Evolutionary conservation across 2,329 filamentous ascomycete species (phyloP), one percentile per base, ranked within the genome.

Genomic region (Hypomyces rosellus): DNA sequence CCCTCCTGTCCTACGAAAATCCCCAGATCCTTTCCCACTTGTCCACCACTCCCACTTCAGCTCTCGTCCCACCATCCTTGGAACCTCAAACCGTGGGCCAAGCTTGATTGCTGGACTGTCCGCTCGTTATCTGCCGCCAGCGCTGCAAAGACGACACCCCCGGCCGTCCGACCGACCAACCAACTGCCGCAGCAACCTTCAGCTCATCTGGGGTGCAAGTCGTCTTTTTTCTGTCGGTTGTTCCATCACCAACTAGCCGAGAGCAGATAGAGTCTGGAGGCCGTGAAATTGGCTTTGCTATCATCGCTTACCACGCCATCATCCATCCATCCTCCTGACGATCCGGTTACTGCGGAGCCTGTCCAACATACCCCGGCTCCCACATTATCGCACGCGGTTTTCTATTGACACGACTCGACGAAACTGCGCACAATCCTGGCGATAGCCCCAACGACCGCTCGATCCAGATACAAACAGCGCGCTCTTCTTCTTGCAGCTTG

Each of bases 51-150:
- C 50, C 55, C 56, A 55, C 59, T 56, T 60, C 61, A 61, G 61
- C 61, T 63, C 55, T 59, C 58, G 65, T 67, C 61, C 62, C 61
- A 63, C 62, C 62, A 50, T 51, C 41, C 39, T 37, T 44, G 30
- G 16, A 45, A 18, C 34, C 40, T 49, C 34, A 46, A 42, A 22
- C 33, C 25, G 30, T 48, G 49, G 53, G 55, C 55, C 50, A 54
- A 54, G 57, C 53, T 51, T 54, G 53, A 49, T 51, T 57, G 40
- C 49, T 51, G 49, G 58, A 45, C 54, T 48, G 48, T 58, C 56
- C 57, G 57, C 53, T 56, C 56, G 53, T 57, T 57, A 54, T 52
- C 52, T 51, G 14, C 52, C 50, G 41, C 44, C 44, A 34, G 45
- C 46, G 48, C 51, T 49, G 50, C 43, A 41, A 45, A 45, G 20